Conservation (phyloP, 148 eudicot species). For the Chenopodium suecicum region DNA sequence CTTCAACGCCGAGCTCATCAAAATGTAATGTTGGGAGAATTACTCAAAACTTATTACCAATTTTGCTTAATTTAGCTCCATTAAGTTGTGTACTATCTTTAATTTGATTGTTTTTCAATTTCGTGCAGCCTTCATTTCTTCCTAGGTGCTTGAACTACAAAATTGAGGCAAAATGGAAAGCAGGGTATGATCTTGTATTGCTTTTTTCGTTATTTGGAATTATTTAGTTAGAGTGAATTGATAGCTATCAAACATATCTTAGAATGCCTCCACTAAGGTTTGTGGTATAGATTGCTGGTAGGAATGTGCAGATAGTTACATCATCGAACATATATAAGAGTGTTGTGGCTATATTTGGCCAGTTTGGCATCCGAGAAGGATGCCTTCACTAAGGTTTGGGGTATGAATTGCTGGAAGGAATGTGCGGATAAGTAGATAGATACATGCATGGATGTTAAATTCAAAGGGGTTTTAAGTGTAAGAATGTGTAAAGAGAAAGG, state of each 20-base stretch:
- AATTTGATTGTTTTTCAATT: constrained; percentile 17
- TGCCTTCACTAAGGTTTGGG: not conserved
- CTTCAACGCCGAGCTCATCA: constrained; percentile 73
- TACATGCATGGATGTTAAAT: not conserved
- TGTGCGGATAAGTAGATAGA: not conserved
- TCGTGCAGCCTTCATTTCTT: constrained; percentile 76
- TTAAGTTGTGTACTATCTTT: not conserved
- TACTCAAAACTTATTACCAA: not conserved
- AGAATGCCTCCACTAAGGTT: not conserved
- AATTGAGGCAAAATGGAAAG: constrained; percentile 58
- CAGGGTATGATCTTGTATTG: constrained; percentile 37
- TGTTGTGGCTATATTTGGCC: not conserved
- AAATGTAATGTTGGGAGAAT: constrained; percentile 47
- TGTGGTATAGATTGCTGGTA: not conserved
- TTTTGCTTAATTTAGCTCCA: not conserved
- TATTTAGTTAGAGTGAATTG: not conserved
- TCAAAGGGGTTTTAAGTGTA: not conserved
- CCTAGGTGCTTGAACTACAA: constrained; percentile 73
- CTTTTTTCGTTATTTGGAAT: not conserved
- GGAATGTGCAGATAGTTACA: not conserved
- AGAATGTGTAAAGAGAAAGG: not conserved
- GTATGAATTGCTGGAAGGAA: not conserved
- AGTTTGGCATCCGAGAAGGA: not conserved
- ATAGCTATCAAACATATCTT: not conserved
- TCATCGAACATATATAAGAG: not conserved